Percentiles rank a stretch among this genome's conserved stretches.
Evolutionary conservation across 371 early-diverging fungal genomes (phyloP).

Genomic region (Lichtheimia ornata): DNA sequence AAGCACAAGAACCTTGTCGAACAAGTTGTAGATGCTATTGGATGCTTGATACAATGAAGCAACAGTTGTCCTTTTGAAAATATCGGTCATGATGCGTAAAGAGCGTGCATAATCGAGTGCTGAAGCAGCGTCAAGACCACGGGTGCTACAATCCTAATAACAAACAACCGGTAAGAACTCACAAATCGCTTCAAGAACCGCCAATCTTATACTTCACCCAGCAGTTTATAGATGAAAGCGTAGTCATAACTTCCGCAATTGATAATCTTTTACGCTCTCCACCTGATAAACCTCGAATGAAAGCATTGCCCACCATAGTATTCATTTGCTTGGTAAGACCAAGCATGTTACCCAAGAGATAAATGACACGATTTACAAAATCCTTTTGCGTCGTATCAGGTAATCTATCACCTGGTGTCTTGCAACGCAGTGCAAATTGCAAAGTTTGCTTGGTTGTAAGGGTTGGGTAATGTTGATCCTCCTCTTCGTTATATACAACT

Average conservation of each 20-base stretch:
- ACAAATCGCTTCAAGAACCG: too few relatives aligned
- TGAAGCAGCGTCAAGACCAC: conserved; percentile 90
- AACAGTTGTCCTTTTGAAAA: conserved; percentile 63
- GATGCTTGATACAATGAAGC: conserved; percentile 72
- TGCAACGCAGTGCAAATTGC: conserved; percentile 65
- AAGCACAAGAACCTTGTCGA: conserved; percentile 73
- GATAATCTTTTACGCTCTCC: conserved; percentile 89
- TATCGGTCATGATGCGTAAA: conserved; percentile 68
- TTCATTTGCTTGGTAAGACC: conserved; percentile 75
- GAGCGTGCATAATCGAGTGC: conserved; percentile 79
- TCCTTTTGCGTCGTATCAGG: conserved; percentile 39
- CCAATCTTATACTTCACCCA: too few relatives aligned
- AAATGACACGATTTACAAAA: conserved; percentile 47
- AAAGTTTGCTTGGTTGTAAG: conserved; percentile 69
- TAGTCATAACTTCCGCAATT: conserved; percentile 86
- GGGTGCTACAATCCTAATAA: conserved; percentile 74
- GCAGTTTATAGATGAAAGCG: conserved; percentile 70
- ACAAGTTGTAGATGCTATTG: conserved; percentile 74
- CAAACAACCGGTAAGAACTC: too few relatives aligned
- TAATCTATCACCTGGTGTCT: conserved; percentile 62
- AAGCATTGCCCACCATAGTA: conserved; percentile 83
- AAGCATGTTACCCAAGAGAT: conserved; percentile 66
- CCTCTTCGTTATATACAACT: conserved; percentile 69
- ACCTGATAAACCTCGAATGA: conserved; percentile 80
- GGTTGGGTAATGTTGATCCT: conserved; percentile 72